phyloP scores from a whole-genome alignment of 2,329 filamentous ascomycete genomes.

The Herpotrichia juniperi region DNA sequence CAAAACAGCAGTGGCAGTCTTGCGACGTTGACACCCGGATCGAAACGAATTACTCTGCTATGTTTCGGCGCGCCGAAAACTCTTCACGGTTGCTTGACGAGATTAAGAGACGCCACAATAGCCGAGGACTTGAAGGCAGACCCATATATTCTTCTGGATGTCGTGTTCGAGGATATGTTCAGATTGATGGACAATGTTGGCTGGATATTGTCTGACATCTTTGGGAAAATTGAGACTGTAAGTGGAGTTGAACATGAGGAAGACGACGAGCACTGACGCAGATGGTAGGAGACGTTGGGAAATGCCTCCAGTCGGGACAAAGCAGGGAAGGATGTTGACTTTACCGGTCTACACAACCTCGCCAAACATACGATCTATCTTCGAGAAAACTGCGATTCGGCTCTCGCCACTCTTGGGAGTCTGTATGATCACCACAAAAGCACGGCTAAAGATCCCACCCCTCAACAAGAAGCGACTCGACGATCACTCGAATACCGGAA shows the following conservation, averaged over 20 bases:
- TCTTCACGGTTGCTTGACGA: constrained; percentile 21
- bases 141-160: constrained; percentile 38
- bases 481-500: constrained; percentile 36
- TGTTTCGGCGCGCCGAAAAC: constrained; percentile 33
- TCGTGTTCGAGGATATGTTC: constrained; percentile 40
- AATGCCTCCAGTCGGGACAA: constrained; percentile 23
- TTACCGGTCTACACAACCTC: constrained; percentile 43
- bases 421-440: constrained; percentile 27
- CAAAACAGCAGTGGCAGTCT: constrained; percentile 22
- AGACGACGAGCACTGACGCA: constrained; percentile 11
- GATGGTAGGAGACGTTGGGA: constrained; percentile 24
- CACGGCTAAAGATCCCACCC: constrained; percentile 7
- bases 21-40: background rate
- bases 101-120: constrained; percentile 13
- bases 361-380: constrained; percentile 47
- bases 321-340: constrained; percentile 24
- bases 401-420: constrained; percentile 30
- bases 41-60: constrained; percentile 26
- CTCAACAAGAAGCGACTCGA: constrained; percentile 12
- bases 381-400: constrained; percentile 42
- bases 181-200: constrained; percentile 33
- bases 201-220: constrained; percentile 36
- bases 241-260: background rate
- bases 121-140: constrained; percentile 32
- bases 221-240: constrained; percentile 40